Percentiles rank a stretch among this genome's conserved stretches.
These are phyloP conservation scores for Cladophialophora exuberans DNA, from an alignment of 2,329 filamentous ascomycete genomes.

Conservation along the genomic window DNA sequence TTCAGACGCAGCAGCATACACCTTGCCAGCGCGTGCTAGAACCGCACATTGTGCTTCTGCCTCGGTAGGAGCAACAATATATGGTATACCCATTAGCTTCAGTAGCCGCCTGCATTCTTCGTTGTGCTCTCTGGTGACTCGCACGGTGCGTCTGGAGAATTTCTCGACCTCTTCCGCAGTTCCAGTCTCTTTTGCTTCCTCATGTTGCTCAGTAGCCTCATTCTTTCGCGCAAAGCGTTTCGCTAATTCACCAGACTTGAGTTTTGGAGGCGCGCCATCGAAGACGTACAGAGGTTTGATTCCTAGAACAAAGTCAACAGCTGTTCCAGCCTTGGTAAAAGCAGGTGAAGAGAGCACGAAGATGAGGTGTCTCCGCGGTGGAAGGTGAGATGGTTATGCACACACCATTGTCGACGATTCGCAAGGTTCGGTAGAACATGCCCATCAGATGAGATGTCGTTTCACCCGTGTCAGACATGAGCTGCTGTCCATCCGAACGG, in stretches of 20 bases:
- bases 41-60: conserved; percentile 96
- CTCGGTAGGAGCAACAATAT: conserved; percentile 92
- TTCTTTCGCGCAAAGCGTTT: conserved; percentile 95
- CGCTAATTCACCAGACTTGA: conserved; percentile 95
- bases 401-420: conserved; percentile 90
- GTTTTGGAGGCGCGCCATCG: conserved; percentile 92
- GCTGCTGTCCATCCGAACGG: conserved; percentile 92
- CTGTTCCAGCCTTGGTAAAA: too few relatives aligned
- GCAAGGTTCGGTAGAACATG: conserved; percentile 98
- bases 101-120: conserved; percentile 88
- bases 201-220: conserved; percentile 84
- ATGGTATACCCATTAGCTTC: conserved; percentile 95
- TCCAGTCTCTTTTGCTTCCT: conserved; percentile 95
- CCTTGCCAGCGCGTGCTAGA: conserved; percentile 85
- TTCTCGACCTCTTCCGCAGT: conserved; percentile 98
- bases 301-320: not conserved
- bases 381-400: not conserved
- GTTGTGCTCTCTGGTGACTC: conserved; percentile 96
- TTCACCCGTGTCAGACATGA: conserved; percentile 92
- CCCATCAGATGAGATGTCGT: conserved; percentile 99
- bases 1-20: conserved; percentile 94
- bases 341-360: too few relatives aligned
- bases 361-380: too few relatives aligned
- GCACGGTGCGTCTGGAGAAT: conserved; percentile 88
- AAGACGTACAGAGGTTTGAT: conserved; percentile 99